Evolutionary conservation across 208 protist species (phyloP).

Genomic region (Acanthamoeba healyi): DNA sequence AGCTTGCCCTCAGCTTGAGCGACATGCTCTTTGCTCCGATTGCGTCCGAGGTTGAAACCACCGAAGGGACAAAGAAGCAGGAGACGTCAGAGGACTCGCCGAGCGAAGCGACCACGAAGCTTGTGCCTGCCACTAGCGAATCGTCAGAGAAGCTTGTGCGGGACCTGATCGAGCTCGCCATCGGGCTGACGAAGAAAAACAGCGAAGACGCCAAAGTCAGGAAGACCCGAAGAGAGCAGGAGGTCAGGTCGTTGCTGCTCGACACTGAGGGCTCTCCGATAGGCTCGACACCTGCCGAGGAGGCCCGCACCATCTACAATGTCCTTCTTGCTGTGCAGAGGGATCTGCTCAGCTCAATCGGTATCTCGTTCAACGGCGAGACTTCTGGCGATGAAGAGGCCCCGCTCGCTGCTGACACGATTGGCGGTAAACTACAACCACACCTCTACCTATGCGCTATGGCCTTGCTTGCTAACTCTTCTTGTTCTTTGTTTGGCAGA

Average conservation of each 20-base stretch:
- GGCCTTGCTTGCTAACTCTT: not conserved
- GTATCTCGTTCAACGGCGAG: not conserved
- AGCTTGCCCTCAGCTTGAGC: not conserved
- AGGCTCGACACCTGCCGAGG: constrained; percentile 18
- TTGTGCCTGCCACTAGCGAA: not conserved
- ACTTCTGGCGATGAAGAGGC: not conserved
- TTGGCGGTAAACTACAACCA: not conserved
- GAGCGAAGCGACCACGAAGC: not conserved
- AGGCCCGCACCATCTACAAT: constrained; percentile 51
- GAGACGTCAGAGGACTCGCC: not conserved
- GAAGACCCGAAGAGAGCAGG: constrained; percentile 3
- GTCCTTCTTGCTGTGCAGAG: constrained; percentile 32
- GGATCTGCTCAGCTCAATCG: not conserved
- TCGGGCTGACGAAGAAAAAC: not conserved
- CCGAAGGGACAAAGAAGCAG: not conserved
- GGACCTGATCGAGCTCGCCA: not conserved
- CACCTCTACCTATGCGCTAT: not conserved
- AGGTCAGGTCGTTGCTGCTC: not conserved
- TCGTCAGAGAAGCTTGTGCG: constrained; percentile 29
- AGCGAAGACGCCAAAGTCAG: constrained; percentile 29
- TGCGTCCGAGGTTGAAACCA: not conserved
- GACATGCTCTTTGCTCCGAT: constrained; percentile 38
- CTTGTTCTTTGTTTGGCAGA: not conserved
- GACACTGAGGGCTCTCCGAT: not conserved
- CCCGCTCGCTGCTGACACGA: not conserved